Percentiles rank a stretch among this genome's conserved stretches.
phyloP scores from a whole-genome alignment of 805 yeast species.

The Yarrowia sp. region DNA sequence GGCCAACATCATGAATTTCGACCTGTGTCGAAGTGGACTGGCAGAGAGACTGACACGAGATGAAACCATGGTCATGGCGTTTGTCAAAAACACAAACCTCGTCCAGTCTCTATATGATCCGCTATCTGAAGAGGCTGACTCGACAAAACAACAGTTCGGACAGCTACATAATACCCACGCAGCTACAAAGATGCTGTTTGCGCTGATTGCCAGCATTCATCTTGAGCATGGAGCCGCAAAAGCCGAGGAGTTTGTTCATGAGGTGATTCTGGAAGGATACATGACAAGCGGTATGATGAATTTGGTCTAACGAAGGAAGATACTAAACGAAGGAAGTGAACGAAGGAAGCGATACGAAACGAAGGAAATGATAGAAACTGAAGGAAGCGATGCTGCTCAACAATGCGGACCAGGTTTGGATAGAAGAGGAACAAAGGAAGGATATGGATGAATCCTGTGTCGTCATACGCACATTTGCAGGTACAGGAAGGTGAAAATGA shows the following conservation, averaged over 20 bases:
- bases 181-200: conserved; percentile 27
- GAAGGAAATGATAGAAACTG: too few relatives aligned
- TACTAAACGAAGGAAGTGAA: too few relatives aligned
- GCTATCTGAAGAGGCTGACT: neutral
- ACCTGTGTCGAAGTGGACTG: conserved; percentile 10
- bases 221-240: conserved; percentile 5
- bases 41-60: conserved; percentile 9
- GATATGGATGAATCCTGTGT: too few relatives aligned
- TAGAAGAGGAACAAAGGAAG: too few relatives aligned
- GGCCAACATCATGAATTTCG: conserved; percentile 30
- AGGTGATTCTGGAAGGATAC: conserved; percentile 25
- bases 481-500: too few relatives aligned
- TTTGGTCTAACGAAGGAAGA: neutral
- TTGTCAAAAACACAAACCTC: conserved; percentile 24
- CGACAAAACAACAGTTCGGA: neutral
- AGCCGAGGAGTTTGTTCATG: conserved; percentile 33
- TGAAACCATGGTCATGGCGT: conserved; percentile 11
- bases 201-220: conserved; percentile 11
- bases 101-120: neutral
- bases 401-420: too few relatives aligned
- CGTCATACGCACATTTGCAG: too few relatives aligned
- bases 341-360: too few relatives aligned
- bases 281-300: conserved; percentile 13
- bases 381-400: too few relatives aligned
- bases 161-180: neutral